Base-by-base conservation (phyloP, 1,284 basidiomycete genomes). In the Puccinia hordei region DNA sequence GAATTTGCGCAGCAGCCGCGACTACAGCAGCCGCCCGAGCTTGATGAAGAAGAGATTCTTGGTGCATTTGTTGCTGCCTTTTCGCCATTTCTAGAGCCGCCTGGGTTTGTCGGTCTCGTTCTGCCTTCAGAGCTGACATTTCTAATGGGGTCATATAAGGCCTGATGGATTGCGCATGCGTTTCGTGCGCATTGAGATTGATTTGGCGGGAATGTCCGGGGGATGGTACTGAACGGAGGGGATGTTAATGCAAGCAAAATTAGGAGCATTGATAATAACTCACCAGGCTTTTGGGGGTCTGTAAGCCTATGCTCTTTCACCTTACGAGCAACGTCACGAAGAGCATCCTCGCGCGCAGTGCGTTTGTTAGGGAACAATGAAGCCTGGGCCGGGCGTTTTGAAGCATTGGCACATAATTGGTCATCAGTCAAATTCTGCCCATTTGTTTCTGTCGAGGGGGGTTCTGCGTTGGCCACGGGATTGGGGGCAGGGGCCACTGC, bases 61-160 rank as follows among this genome's bases (percentile, higher is more conserved):
- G 76, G 35, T 79, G 76, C 65, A 79, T 71, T 27, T 79, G 76
- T 27, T 71, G 66, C 38, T 79, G 76, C 33, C 76, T 55, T 71
- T 79, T 79, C 2, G 76, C 76, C 76, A 79, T 79, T 51, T 79
- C 76, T 1, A 79, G 27, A 46, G 66, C 66, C n/a, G 66, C 76
- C 44, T 79, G 76, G 41, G 65, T 24, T 30, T 79, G 76, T 22
- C 76, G 76, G 38, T 79, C 76, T 46, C 76, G 61, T 44, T 79
- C 76, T 19, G 65, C 66, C 57, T 79, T 79, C 19, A 71, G 53
- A 49, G 66, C 66, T 41, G 76, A 79, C 76, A 79, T 79, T 61
- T 79, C 76, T 17, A 79, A 44, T 15, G 76, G 76, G 35, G 66
- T 79, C 76, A 79, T 79, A 38, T 79, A 79, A 44, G 76, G 76